Evolutionary conservation across 1,284 basidiomycete species (phyloP), one percentile per base, ranked within the genome.

Genomic region (Clitocybe nebularis): DNA sequence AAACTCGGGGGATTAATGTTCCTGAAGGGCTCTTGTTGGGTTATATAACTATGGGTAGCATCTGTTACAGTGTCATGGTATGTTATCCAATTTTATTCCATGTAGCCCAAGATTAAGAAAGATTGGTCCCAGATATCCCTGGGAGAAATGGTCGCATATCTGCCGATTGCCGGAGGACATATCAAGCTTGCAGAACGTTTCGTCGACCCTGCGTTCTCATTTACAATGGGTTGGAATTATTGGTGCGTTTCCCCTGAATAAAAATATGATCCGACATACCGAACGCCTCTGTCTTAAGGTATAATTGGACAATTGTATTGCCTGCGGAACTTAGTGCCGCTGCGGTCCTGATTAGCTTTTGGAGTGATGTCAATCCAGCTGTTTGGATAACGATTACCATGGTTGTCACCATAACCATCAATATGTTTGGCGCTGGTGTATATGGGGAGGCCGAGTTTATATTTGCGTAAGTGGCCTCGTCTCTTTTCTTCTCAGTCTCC

Each of bases 221-320:
- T 91, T 55, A 77, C 88, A 10, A 80, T 87, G 79, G 88, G 87
- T 7, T 91, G 84, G 84, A 83, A 88, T 55, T 89, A 89, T 58
- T 85, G 82, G 79, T 86, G 51, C 25, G 33, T 21, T 26, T 11
- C 22, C n/a, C n/a, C n/a, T n/a, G n/a, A n/a, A n/a, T n/a, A n/a
- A n/a, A n/a, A n/a, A n/a, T n/a, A n/a, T n/a, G n/a, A n/a, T n/a
- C n/a, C n/a, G n/a, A n/a, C n/a, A n/a, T n/a, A n/a, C n/a, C n/a
- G n/a, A n/a, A n/a, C n/a, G n/a, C n/a, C n/a, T n/a, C n/a, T n/a
- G n/a, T n/a, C n/a, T n/a, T 23, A 4, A 69, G 66, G 65, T 71
- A 84, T 59, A 84, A 81, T 54, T 87, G 84, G 79, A 67, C 63
- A 0, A 76, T 83, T 45, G 64, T 88, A 43, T 69, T 90, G 16